Base-by-base conservation (phyloP, 2,329 filamentous ascomycete species). In the Penicillium paneum region DNA sequence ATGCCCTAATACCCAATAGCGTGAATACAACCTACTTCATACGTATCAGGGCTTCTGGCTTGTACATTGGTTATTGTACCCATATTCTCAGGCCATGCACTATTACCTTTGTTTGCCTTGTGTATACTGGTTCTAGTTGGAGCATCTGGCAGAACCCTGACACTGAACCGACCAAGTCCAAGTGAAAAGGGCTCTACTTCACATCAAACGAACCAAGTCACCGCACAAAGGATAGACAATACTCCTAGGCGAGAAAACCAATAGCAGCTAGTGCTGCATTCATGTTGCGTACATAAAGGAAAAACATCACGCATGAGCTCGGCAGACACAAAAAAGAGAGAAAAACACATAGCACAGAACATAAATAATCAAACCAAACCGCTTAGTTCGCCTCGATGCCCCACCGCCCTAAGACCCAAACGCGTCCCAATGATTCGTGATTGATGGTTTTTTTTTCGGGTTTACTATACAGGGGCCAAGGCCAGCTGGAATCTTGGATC, bases 361-460 rank as follows among this genome's bases (percentile, higher is more conserved):
- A 65, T 61, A 65, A 69, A 63, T 56, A 69, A 63, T 56, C 62
- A 71, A 64, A 71, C 57, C 59, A 64, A 63, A 62, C 63, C 65
- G 70, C 68, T 72, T 61, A 68, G 66, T 72, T 72, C 69, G 70
- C 69, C 70, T 66, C 64, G 66, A 72, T 71, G 66, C 67, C 70
- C 68, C 69, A 54, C 62, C 62, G 54, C 61, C 62, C 57, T 61
- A 60, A 64, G 63, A 67, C 61, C 69, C 69, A 68, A 73, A 68
- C 67, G 67, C 64, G 66, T 70, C 68, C 69, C 70, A 68, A 72
- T 71, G 63, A 66, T 46, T 62, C 54, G 62, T 65, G 61, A 59
- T 63, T 63, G 48, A 63, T 59, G 57, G 42, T 59, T 62, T 60
- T 58, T 61, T 57, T 49, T 60, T 66, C 64, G 65, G 56, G 57